Evolutionary conservation across 164 flowering plant genomes (phyloP), one percentile per base, ranked within the genome.

Genomic region (Kingdonia uniflora): DNA sequence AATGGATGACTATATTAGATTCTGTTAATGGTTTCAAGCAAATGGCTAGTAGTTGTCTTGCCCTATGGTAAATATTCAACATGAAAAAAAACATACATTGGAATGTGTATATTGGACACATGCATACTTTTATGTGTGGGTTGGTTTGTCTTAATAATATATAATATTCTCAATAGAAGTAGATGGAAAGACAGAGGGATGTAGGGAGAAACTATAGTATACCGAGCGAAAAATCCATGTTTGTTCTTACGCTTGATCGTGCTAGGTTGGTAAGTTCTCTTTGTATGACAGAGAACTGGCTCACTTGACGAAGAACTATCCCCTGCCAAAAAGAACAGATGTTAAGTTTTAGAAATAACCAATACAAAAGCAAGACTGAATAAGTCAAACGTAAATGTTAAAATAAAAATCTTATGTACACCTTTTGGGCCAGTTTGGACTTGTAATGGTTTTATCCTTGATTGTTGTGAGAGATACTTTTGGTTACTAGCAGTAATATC

Each of bases 151-250:
- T 29, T 29, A 3, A 29, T 8, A 8, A 29, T 29, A 29, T 43
- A n/a, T 19, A 43, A 5, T n/a, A n/a, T n/a, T 43, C 16, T n/a
- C 13, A 19, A 43, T 19, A 43, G 13, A 43, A 43, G 1, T 19
- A n/a, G 7, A 43, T n/a, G n/a, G n/a, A n/a, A n/a, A n/a, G n/a
- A n/a, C n/a, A n/a, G n/a, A n/a, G n/a, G 8, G 17, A n/a, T 14
- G 16, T 19, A 45, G 7, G n/a, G 51, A 22, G 14, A 48, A 15
- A 21, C 5, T 17, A 42, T 49, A 56, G 46, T 14, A 2, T 66
- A 80, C 91, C 87, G 80, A 61, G 85, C 85, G 47, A 80, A 79
- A 67, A 71, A 80, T n/a, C 91, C 91, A 67, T 79, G 87, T 2
- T 50, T 77, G 60, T 84, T 77, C 67, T 84, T 84, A 5, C 87